phyloP scores from a whole-genome alignment of 176 grass and related monocot species.

The Oryza longistaminata region DNA sequence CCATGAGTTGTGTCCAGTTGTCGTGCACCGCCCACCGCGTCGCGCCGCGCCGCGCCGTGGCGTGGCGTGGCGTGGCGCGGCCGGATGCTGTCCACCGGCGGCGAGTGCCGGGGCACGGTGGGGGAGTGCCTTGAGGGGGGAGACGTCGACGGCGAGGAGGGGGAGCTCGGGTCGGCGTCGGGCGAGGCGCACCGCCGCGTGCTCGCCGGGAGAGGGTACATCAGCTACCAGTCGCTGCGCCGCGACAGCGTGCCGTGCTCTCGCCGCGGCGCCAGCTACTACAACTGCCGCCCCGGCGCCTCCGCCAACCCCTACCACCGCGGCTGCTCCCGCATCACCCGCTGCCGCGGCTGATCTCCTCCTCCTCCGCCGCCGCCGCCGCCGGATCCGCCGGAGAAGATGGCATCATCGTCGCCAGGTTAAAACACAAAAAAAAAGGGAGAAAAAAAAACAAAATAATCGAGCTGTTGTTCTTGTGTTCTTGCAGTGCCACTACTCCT shows the following conservation, averaged over 20 bases:
- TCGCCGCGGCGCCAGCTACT: constrained; percentile 76
- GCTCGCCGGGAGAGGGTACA: constrained; percentile 47
- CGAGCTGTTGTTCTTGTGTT: constrained; percentile 5
- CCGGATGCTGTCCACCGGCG: constrained; percentile 15
- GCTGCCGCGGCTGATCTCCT: constrained; percentile 58
- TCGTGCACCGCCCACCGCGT: constrained; percentile 9
- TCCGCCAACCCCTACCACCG: constrained; percentile 77
- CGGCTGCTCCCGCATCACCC: constrained; percentile 74
- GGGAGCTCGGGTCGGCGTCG: constrained; percentile 6
- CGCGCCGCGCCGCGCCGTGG: background rate
- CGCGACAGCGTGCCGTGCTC: constrained; percentile 67
- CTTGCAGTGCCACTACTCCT: background rate
- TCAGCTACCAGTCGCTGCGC: constrained; percentile 76
- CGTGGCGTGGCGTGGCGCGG: no score
- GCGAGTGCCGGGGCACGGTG: constrained; percentile 54
- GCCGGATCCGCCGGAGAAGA: background rate
- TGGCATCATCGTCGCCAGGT: background rate
- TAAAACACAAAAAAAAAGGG: background rate
- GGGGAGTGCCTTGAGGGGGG: constrained; percentile 26
- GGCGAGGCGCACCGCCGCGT: constrained; percentile 50
- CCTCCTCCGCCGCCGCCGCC: background rate
- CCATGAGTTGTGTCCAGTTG: constrained; percentile 32
- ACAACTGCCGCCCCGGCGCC: constrained; percentile 78
- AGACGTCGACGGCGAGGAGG: background rate
- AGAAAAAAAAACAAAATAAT: background rate